phyloP scores from a whole-genome alignment of 139 green algal species.

The Diplosphaera chodatii region DNA sequence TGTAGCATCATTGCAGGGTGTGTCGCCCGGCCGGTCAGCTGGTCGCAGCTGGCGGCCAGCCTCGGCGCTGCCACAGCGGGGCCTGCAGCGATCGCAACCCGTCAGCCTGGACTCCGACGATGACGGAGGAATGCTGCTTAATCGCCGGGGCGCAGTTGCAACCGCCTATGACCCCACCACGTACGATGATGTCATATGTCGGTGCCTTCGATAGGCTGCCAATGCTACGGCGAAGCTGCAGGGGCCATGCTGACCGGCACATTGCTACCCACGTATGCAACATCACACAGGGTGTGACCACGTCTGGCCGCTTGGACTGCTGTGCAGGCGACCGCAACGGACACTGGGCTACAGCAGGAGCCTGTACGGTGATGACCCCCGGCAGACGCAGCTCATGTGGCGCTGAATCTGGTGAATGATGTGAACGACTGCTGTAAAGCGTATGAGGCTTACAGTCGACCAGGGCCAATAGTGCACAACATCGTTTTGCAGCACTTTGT shows the following conservation, averaged over 20 bases:
- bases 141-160: too few species aligned
- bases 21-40: too few species aligned
- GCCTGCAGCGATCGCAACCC: not conserved
- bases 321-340: not conserved
- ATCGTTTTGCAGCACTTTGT: too few species aligned
- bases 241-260: too few species aligned
- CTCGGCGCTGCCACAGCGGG: not conserved
- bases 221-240: too few species aligned
- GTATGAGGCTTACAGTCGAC: too few species aligned
- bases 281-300: not conserved
- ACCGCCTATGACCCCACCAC: too few species aligned
- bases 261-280: not conserved
- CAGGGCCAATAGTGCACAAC: too few species aligned
- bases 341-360: not conserved
- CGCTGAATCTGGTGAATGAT: not conserved
- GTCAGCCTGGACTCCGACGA: not conserved
- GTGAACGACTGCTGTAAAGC: too few species aligned
- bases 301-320: not conserved
- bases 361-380: not conserved
- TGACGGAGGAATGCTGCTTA: too few species aligned
- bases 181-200: too few species aligned
- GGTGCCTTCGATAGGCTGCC: too few species aligned
- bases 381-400: not conserved
- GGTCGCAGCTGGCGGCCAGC: not conserved
- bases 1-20: not conserved